phyloP scores from a whole-genome alignment of 805 yeast species.

The Hyphopichia homilentoma region DNA sequence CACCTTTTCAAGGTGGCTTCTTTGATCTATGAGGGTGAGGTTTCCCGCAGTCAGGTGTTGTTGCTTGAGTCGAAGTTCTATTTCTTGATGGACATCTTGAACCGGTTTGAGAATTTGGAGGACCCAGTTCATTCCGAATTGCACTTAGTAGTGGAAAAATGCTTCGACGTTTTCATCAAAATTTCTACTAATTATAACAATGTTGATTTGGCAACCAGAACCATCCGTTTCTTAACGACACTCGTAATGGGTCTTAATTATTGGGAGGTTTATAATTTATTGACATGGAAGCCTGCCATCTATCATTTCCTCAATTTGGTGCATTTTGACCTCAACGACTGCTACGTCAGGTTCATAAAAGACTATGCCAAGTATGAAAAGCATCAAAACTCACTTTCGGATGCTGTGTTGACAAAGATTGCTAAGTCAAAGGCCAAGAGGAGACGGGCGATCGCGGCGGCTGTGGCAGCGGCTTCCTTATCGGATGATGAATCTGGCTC shows the following conservation, averaged over 20 bases:
- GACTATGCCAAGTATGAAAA: slow-evolving; percentile 29
- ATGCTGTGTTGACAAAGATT: slow-evolving; percentile 11
- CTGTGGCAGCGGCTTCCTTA: slow-evolving; percentile 2
- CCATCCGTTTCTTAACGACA: slow-evolving; percentile 35
- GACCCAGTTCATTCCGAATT: slow-evolving; percentile 30
- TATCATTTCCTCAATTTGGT: slow-evolving; percentile 37
- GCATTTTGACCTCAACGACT: slow-evolving; percentile 37
- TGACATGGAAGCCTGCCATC: slow-evolving; percentile 40
- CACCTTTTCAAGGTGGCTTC: slow-evolving; percentile 31
- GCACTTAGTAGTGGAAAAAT: slow-evolving; percentile 31
- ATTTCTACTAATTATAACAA: slow-evolving; percentile 27
- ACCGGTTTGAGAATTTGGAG: slow-evolving; percentile 14
- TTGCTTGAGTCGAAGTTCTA: slow-evolving; percentile 21
- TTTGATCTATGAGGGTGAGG: slow-evolving; percentile 18
- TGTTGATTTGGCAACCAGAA: slow-evolving; percentile 28
- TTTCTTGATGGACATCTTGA: slow-evolving; percentile 20
- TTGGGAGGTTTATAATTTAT: slow-evolving; percentile 42
- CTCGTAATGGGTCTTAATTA: slow-evolving; percentile 36
- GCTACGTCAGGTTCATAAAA: slow-evolving; percentile 30
- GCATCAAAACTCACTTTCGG: slow-evolving; percentile 9
- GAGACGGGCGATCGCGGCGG: slow-evolving; percentile 4
- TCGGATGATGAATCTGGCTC: background rate
- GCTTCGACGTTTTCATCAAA: slow-evolving; percentile 36
- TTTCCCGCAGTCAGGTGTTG: slow-evolving; percentile 10
- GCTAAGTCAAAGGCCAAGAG: slow-evolving; percentile 7